Percentiles rank a stretch among this genome's conserved stretches.
phyloP scores from a whole-genome alignment of 306 rosid genomes.

The Gleditsia sinensis region DNA sequence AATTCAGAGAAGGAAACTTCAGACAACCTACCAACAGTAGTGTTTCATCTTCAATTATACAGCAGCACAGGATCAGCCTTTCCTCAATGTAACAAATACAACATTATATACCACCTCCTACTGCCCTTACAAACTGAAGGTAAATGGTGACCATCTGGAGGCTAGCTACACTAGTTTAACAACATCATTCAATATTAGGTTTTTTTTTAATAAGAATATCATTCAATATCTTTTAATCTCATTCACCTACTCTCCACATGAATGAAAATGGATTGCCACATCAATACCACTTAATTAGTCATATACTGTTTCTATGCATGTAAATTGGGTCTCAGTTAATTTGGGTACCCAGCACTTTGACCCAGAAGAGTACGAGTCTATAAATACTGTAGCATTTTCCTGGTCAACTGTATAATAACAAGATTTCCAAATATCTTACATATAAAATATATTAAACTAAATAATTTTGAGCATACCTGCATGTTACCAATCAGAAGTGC shows the following conservation, averaged over 20 bases:
- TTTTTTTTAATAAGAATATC: background rate
- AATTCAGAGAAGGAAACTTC: background rate
- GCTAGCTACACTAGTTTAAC: constrained; percentile 8
- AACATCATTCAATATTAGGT: background rate
- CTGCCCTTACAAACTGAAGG: background rate
- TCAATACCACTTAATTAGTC: background rate
- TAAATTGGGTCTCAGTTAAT: background rate
- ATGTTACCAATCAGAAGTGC: constrained; percentile 93
- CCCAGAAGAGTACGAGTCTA: background rate
- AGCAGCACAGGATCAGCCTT: background rate
- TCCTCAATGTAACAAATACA: background rate
- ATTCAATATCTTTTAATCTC: background rate
- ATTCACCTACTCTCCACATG: background rate
- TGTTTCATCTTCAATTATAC: background rate
- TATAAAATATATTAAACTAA: background rate
- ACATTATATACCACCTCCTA: background rate
- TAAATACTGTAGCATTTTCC: background rate
- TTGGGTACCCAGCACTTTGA: background rate
- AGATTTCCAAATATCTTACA: background rate
- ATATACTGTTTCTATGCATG: background rate
- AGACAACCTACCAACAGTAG: background rate
- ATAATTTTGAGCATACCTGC: constrained; percentile 62
- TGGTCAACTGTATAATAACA: background rate
- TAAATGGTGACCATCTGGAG: background rate
- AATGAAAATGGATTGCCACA: background rate